phyloP scores from a whole-genome alignment of 2,329 filamentous ascomycete genomes.

The Epichloe aotearoae region DNA sequence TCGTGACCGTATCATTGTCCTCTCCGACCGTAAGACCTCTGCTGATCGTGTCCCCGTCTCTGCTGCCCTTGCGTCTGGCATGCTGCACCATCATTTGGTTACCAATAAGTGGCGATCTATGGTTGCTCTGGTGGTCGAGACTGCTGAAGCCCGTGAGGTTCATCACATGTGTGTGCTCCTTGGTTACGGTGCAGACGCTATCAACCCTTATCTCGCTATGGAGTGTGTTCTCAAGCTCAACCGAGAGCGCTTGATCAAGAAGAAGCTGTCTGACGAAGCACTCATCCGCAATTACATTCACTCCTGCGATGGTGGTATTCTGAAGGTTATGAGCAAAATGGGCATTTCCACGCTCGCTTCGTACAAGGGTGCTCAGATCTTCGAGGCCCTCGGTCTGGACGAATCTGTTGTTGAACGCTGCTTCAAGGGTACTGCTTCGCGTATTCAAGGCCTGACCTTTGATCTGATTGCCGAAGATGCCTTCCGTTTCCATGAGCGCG shows the following conservation, averaged over 20 bases:
- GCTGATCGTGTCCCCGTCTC: constrained; percentile 76
- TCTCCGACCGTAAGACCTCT: constrained; percentile 79
- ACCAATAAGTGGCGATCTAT: constrained; percentile 92
- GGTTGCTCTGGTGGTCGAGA: constrained; percentile 78
- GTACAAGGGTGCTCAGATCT: constrained; percentile 97
- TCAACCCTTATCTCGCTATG: constrained; percentile 90
- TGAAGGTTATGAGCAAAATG: constrained; percentile 99
- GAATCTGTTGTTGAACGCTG: constrained; percentile 86
- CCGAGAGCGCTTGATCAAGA: constrained; percentile 82
- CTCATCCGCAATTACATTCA: constrained; percentile 95
- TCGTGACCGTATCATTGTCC: constrained; percentile 71
- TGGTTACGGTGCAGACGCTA: constrained; percentile 85
- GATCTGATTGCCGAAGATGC: constrained; percentile 88
- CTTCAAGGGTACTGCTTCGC: constrained; percentile 87
- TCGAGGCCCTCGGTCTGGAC: constrained; percentile 87
- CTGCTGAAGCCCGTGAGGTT: constrained; percentile 88
- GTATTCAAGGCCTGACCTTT: constrained; percentile 89
- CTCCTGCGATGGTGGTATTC: constrained; percentile 87
- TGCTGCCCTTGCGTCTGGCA: constrained; percentile 73
- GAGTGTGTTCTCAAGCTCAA: constrained; percentile 97
- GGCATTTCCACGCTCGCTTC: constrained; percentile 92
- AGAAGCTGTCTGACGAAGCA: constrained; percentile 68
- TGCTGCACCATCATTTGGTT: constrained; percentile 91
- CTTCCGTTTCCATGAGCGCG: constrained; percentile 88
- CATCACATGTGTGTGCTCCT: constrained; percentile 98